Evolutionary conservation across 116 monocot species (phyloP), one percentile per base, ranked within the genome.

Genomic region (Posidonia oceanica): DNA sequence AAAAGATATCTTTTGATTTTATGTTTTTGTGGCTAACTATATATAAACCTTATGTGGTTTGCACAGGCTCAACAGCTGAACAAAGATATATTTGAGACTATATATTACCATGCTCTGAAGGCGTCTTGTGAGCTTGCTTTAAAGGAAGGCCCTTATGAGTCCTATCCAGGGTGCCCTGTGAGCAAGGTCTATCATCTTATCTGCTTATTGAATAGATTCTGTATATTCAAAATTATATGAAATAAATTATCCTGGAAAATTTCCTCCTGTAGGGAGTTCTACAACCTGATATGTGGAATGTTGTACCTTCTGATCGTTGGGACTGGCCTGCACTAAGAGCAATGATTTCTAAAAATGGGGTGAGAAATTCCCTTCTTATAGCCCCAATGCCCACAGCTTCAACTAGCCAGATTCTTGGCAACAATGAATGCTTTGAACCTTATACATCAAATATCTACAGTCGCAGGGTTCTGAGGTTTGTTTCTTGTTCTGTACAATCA

Each of bases 301-400:
- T 86, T 14, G 74, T 61, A 1, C 89, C 90, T 71, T 92, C 93
- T 36, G 74, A 79, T 55, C 79, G 85, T 63, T 98, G 98, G 97
- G 80, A 93, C 64, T 98, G 97, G 97, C 36, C 73, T 73, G 70
- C 68, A 67, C 63, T 98, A 42, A 82, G 87, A 68, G 71, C 80
- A 61, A 75, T 83, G 78, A 89, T 97, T 53, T 76, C 80, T 13
- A 82, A 75, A 71, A 82, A 87, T 80, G 98, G 98, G 11, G 79
- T 90, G 16, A 83, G 98, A 66, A 98, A 98, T 69, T 93, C 98
- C 14, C 98, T 98, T 74, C 90, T 98, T 52, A 70, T 98, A 72
- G 98, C 98, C 53, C 93, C 98, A 16, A 98, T 98, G 98, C 98
- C 98, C 7, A 98, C 98, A 63, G 98, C 98, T 61, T 98, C 98